Evolutionary conservation across 495 filamentous ascomycete species (phyloP).

Genomic region (Xylaria scruposa): DNA sequence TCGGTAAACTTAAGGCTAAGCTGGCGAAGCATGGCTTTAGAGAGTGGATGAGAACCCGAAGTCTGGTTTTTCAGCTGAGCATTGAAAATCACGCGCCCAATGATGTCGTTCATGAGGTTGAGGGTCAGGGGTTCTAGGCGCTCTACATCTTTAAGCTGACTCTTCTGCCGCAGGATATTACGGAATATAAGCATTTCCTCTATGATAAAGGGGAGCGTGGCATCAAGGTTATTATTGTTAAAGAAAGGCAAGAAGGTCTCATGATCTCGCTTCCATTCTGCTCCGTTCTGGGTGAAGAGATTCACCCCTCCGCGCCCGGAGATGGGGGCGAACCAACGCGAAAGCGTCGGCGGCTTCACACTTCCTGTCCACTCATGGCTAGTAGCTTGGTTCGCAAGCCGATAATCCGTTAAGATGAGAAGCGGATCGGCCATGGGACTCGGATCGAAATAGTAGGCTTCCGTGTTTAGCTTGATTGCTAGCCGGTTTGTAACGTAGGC

Average conservation of each 20-base stretch:
- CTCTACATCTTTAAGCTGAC: conserved; percentile 34
- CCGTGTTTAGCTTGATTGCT: conserved; percentile 28
- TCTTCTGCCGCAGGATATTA: conserved; percentile 38
- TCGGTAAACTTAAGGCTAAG: conserved; percentile 36
- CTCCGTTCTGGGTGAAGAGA: conserved; percentile 42
- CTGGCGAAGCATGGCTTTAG: conserved; percentile 37
- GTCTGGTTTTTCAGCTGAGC: conserved; percentile 40
- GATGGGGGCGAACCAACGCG: conserved; percentile 37
- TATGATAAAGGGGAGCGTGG: conserved; percentile 44
- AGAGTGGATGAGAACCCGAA: conserved; percentile 36
- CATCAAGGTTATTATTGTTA: conserved; percentile 45
- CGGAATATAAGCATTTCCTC: conserved; percentile 46
- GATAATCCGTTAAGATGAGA: conserved; percentile 35
- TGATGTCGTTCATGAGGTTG: conserved; percentile 74
- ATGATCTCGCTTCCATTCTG: conserved; percentile 48
- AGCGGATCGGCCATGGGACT: conserved; percentile 36
- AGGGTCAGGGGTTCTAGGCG: conserved; percentile 71
- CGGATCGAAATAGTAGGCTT: conserved; percentile 40
- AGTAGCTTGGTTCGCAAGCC: conserved; percentile 38
- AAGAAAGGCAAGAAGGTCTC: conserved; percentile 51
- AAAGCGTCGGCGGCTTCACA: conserved; percentile 34
- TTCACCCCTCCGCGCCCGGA: conserved; percentile 38
- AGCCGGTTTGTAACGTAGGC: conserved; percentile 32
- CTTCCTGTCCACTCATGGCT: conserved; percentile 33
- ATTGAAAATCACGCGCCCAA: conserved; percentile 44